Evolutionary conservation across 2,329 filamentous ascomycete species (phyloP).

Genomic region (Elsinoe arachidis): DNA sequence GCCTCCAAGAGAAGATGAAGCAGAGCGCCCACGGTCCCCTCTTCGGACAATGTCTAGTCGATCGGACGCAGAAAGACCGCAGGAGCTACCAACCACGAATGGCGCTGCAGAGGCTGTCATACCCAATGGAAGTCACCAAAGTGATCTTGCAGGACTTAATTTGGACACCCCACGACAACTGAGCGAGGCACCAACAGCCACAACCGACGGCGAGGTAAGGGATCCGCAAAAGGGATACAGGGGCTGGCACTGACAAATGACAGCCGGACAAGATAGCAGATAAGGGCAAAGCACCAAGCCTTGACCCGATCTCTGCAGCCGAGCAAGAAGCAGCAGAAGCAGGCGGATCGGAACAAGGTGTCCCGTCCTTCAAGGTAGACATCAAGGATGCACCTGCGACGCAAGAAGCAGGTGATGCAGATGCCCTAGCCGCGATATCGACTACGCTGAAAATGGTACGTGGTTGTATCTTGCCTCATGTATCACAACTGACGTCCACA

Average conservation of each 20-base stretch:
- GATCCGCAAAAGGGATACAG: too few relatives aligned
- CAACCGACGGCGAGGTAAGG: slow-evolving; percentile 13
- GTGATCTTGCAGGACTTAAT: slow-evolving; percentile 25
- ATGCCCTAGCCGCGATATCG: slow-evolving; percentile 65
- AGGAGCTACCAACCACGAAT: slow-evolving; percentile 11
- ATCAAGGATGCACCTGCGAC: slow-evolving; percentile 71
- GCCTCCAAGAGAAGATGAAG: slow-evolving; percentile 22
- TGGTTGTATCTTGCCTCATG: slow-evolving; percentile 7
- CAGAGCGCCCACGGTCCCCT: slow-evolving; percentile 24
- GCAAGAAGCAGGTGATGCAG: slow-evolving; percentile 65
- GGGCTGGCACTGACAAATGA: background rate
- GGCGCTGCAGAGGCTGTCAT: slow-evolving; percentile 13
- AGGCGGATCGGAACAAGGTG: slow-evolving; percentile 43
- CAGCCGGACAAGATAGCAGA: background rate
- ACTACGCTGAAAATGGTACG: slow-evolving; percentile 58
- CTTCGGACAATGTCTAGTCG: slow-evolving; percentile 18
- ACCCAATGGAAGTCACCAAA: slow-evolving; percentile 26
- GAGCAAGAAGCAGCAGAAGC: slow-evolving; percentile 52
- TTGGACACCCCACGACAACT: slow-evolving; percentile 8
- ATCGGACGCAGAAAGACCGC: slow-evolving; percentile 1
- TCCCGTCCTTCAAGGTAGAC: slow-evolving; percentile 65
- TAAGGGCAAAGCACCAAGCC: background rate
- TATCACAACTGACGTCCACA: slow-evolving; percentile 26
- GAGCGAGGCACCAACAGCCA: slow-evolving; percentile 16
- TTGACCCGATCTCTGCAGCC: slow-evolving; percentile 56